These are phyloP conservation scores for Torulaspora maleeae DNA, from an alignment of 805 yeast species.

Conservation along the genomic window DNA sequence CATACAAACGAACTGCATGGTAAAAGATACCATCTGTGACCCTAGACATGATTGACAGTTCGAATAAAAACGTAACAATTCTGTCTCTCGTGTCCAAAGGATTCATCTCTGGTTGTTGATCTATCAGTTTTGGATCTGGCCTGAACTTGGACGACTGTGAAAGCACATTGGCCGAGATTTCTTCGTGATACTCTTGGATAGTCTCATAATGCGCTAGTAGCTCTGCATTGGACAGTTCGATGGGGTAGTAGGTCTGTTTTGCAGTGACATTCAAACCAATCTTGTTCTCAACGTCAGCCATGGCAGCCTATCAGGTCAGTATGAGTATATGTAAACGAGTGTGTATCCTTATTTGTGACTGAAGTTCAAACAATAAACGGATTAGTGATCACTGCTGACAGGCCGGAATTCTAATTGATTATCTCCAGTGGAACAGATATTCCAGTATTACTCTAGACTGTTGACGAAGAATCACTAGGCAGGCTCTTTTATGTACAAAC, in stretches of 20 bases:
- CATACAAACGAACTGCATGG: slow-evolving; percentile 72
- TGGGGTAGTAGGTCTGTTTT: slow-evolving; percentile 48
- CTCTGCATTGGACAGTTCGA: slow-evolving; percentile 47
- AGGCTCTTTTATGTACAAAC: slow-evolving; percentile 10
- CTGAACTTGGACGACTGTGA: slow-evolving; percentile 38
- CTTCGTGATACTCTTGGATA: slow-evolving; percentile 50
- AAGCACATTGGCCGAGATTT: slow-evolving; percentile 41
- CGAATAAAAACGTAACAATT: slow-evolving; percentile 74
- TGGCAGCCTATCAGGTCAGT: slow-evolving; percentile 2
- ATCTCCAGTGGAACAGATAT: background rate
- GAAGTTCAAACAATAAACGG: background rate
- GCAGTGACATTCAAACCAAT: slow-evolving; percentile 40
- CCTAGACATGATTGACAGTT: slow-evolving; percentile 59
- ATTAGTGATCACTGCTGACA: background rate
- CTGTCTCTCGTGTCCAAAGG: slow-evolving; percentile 63
- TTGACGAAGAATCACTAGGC: background rate
- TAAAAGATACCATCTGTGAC: slow-evolving; percentile 63
- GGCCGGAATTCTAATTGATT: background rate
- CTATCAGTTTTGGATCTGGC: slow-evolving; percentile 62
- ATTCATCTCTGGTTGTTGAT: slow-evolving; percentile 82
- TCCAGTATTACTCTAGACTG: background rate
- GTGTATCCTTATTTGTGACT: background rate
- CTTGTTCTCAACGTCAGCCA: slow-evolving; percentile 9
- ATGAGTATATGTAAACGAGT: slow-evolving; percentile 3
- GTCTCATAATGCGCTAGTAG: slow-evolving; percentile 42